Evolutionary conservation across 2,329 filamentous ascomycete genomes (phyloP).

Genomic region (Parastagonospora avenae): DNA sequence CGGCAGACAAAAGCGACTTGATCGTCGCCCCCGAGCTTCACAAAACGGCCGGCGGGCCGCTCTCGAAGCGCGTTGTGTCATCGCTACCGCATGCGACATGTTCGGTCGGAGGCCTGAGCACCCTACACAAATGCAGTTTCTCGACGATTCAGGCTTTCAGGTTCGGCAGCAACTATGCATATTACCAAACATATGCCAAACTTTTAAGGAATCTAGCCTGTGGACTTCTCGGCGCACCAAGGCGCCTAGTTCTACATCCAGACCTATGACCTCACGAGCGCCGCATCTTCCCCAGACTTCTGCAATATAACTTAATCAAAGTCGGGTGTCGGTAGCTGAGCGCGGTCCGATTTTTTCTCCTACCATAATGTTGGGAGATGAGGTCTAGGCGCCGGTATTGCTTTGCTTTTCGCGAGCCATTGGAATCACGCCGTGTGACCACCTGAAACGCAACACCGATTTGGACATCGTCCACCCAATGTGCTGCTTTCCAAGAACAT

Average conservation of each 20-base stretch:
- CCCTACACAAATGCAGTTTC: conserved; percentile 2
- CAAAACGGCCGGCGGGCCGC: not conserved
- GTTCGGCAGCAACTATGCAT: not conserved
- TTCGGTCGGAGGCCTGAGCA: not conserved
- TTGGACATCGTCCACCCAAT: conserved; percentile 4
- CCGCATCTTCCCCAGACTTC: conserved; percentile 2
- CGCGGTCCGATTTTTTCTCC: conserved; percentile 7
- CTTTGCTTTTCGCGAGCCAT: conserved; percentile 2
- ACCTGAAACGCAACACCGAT: conserved; percentile 14
- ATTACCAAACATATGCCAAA: not conserved
- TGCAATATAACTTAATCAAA: conserved; percentile 3
- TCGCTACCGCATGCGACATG: conserved; percentile 1
- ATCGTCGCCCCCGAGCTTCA: not conserved
- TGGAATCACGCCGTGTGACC: conserved; percentile 3
- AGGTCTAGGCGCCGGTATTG: conserved; percentile 6
- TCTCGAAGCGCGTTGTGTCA: not conserved
- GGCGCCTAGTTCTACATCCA: not conserved
- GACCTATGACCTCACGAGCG: conserved; percentile 2
- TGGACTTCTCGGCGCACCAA: not conserved
- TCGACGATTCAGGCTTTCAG: not conserved
- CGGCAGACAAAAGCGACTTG: too few species aligned
- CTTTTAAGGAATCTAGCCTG: not conserved
- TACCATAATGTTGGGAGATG: conserved; percentile 13
- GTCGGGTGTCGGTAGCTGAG: conserved; percentile 13
- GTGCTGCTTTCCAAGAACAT: not conserved